Evolutionary conservation across 345 rosid genomes (phyloP).

Genomic region (Pugionium dolabratum): DNA sequence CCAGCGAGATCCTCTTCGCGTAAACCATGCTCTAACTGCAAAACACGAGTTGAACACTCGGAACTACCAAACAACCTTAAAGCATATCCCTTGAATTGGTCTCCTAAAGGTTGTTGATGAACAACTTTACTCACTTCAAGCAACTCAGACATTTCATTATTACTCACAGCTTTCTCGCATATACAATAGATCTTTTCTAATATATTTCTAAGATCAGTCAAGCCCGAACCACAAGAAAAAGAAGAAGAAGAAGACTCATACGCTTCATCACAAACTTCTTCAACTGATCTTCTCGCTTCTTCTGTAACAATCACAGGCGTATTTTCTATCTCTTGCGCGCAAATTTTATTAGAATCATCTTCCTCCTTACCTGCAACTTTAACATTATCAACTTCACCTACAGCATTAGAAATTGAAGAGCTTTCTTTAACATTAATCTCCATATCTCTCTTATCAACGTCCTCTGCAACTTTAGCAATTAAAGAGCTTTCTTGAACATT

Average conservation of each 20-base stretch:
- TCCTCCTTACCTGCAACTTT: not conserved
- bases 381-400: constrained; percentile 13
- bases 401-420: constrained; percentile 1
- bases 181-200: constrained; percentile 21
- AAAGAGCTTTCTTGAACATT: not conserved
- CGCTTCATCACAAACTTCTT: constrained; percentile 24
- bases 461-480: not conserved
- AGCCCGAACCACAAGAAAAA: constrained; percentile 5
- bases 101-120: constrained; percentile 34
- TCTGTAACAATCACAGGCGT: constrained; percentile 14
- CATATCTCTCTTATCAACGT: not conserved
- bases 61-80: constrained; percentile 26
- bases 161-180: constrained; percentile 16
- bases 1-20: constrained; percentile 3
- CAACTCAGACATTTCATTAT: constrained; percentile 22
- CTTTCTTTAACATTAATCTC: not conserved
- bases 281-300: constrained; percentile 4
- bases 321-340: not conserved
- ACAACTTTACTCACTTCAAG: constrained; percentile 37
- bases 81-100: constrained; percentile 31
- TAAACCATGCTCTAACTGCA: constrained; percentile 1
- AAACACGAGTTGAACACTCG: not conserved
- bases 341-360: not conserved
- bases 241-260: constrained; percentile 26
- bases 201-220: constrained; percentile 29